Evolutionary conservation across 2,329 filamentous ascomycete species (phyloP), one percentile per base, ranked within the genome.

Genomic region (Metarhizium humberi): DNA sequence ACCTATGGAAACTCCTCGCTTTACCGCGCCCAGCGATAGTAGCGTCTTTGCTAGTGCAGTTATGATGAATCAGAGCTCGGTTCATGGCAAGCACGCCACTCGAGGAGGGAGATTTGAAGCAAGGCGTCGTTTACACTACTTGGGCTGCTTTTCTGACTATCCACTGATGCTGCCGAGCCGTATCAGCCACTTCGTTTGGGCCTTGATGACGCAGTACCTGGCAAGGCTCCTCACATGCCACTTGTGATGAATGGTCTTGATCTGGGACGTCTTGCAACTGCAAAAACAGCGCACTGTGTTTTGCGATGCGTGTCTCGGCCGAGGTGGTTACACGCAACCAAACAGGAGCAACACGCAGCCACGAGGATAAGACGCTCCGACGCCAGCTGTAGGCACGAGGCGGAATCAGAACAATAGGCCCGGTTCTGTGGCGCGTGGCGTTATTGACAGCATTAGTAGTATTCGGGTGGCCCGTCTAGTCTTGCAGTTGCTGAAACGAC

Each of bases 371-470:
- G 40, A 14, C 40, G 6, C 10, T 43, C 40, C 40, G 43, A n/a
- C 18, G 20, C 43, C 43, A 25, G n/a, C 25, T 13, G 20, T 46
- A 30, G 32, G 32, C n/a, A 16, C 40, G 48, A 18, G 38, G 50
- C 30, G 43, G 46, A 32, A 10, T 20, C 13, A 4, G 46, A 50
- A 56, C 47, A 56, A 53, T 56, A 56, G 55, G 55, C 51, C 16
- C 18, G 36, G 48, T n/a, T 40, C 51, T 51, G 55, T 51, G 51
- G 51, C 55, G 50, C 25, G 45, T 36, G 14, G 50, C 45, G 11
- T 53, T 43, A 16, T 54, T 42, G 50, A 49, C 20, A 46, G 20
- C 30, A 16, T 4, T 45, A 38, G 42, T 18, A 29, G 42, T 18
- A 29, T 34, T 55, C 45, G 36, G 50, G 20, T 48, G 50, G 25